Evolutionary conservation across 2,329 filamentous ascomycete species (phyloP), one percentile per base, ranked within the genome.

Genomic region (Ophiosphaerella herpotricha): DNA sequence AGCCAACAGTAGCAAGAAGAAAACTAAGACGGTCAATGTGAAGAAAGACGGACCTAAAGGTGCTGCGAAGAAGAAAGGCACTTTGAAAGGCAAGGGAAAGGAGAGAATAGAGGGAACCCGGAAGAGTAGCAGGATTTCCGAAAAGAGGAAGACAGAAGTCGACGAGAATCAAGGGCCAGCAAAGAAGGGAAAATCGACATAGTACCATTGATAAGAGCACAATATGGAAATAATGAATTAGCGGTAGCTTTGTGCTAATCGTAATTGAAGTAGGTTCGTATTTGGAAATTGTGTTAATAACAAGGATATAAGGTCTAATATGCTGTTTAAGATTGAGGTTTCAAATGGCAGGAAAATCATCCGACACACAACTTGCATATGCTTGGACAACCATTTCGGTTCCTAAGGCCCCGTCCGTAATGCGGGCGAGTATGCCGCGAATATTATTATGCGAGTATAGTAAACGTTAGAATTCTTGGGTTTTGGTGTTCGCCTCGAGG

Each of bases 111-210:
- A 64, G 35, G 61, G 59, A 13, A 63, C 61, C 37, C 54, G 62
- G 38, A 61, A 58, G 34, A 58, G 55, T 43, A 48, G 45, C 32
- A 35, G 45, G 14, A 48, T 58, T 41, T 21, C 50, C 5, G 60
- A 60, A 32, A 64, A 61, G 44, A 61, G 60, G 33, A 63, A 63
- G 47, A 54, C 49, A 24, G 57, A 63, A 12, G 54, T 48, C 3
- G 59, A 59, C 3, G 51, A 55, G 32, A 52, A 57, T 18, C 18
- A 4, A 53, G n/a, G 52, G n/a, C 47, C 52, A 14, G 50, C 57
- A n/a, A 60, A 55, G 49, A 56, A 57, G 55, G 61, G 57, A 50
- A 65, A 63, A 24, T 39, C 23, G 14, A 42, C 24, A 21, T 41
- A 38, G 33, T 38, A 24, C 26, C 26, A 4, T 2, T 18, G 16